These are phyloP conservation scores for Gillenia trifoliata DNA, from an alignment of 306 rosid genomes.

Conservation along the genomic window DNA sequence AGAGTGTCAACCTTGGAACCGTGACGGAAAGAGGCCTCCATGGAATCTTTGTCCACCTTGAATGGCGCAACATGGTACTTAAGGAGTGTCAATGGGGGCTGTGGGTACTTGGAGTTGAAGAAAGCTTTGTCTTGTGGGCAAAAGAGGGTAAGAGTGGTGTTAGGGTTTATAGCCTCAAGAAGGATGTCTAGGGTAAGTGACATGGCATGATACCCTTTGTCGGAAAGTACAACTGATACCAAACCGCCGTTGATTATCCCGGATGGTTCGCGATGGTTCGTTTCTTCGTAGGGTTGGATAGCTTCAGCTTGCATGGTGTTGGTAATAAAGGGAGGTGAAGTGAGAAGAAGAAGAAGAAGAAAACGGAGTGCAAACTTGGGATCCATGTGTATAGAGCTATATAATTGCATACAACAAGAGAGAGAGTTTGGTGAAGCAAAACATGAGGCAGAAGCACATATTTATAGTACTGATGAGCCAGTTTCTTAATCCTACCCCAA, in stretches of 20 bases:
- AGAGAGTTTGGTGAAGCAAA: neutral
- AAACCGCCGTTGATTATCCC: neutral
- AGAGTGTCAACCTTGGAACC: constrained; percentile 7
- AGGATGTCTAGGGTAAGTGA: neutral
- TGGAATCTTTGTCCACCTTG: neutral
- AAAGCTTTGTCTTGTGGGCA: neutral
- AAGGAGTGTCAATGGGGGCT: constrained; percentile 2
- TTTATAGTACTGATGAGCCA: neutral
- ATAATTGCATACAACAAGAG: neutral
- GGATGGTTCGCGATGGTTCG: neutral
- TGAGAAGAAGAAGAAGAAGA: neutral
- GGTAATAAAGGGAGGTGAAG: neutral
- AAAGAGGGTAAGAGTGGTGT: constrained; percentile 1
- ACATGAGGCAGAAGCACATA: neutral
- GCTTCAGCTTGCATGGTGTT: neutral
- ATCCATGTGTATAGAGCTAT: neutral
- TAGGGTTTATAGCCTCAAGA: neutral
- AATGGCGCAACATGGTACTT: constrained; percentile 2
- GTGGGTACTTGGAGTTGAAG: neutral
- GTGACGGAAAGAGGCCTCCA: neutral
- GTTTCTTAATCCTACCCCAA: neutral
- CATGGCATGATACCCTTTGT: constrained; percentile 1
- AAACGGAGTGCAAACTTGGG: neutral
- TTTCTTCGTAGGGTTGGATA: neutral
- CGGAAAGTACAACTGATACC: neutral